Evolutionary conservation across 2,329 filamentous ascomycete genomes (phyloP).

Genomic region (Pyricularia sp.): DNA sequence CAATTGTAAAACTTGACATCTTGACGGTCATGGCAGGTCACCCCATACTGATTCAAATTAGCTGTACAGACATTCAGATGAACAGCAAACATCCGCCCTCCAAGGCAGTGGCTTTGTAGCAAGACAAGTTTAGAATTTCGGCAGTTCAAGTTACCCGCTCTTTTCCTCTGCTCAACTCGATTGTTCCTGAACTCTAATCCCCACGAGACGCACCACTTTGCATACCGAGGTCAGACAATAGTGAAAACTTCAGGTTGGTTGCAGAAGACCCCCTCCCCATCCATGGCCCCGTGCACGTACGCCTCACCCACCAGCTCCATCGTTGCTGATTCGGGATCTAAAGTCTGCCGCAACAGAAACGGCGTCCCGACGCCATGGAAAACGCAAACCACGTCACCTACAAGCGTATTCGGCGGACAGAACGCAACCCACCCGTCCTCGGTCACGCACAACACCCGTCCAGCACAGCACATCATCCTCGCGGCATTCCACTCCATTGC

Average conservation of each 20-base stretch:
- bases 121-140: background rate
- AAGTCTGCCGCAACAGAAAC: background rate
- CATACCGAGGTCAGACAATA: background rate
- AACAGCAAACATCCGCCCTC: background rate
- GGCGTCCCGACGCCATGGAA: background rate
- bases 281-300: background rate
- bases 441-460: background rate
- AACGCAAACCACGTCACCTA: background rate
- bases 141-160: background rate
- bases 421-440: background rate
- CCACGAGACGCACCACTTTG: too few relatives aligned
- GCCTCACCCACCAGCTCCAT: background rate
- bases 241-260: background rate
- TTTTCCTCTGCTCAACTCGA: too few relatives aligned
- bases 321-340: background rate
- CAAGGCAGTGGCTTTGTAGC: background rate
- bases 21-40: background rate
- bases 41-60: background rate
- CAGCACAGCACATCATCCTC: background rate
- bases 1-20: background rate
- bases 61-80: background rate
- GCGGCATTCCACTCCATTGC: background rate
- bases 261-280: background rate
- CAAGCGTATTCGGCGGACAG: background rate
- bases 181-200: too few relatives aligned